Evolutionary conservation across 345 rosid genomes (phyloP).

Genomic region (Gossypium mustelinum): DNA sequence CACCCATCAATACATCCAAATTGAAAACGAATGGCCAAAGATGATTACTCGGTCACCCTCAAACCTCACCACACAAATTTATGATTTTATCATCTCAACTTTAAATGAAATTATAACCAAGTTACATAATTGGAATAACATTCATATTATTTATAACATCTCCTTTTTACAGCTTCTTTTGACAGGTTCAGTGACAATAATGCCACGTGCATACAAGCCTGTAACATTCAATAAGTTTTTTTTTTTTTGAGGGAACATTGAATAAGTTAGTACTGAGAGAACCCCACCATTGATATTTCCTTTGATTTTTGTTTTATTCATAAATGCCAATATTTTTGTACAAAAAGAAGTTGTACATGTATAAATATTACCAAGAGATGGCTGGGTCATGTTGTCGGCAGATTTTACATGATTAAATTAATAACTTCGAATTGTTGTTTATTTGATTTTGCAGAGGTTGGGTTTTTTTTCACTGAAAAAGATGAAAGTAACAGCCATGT

Average conservation of each 20-base stretch:
- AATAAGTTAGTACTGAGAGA: not conserved
- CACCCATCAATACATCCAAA: constrained; percentile 16
- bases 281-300: not conserved
- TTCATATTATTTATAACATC: not conserved
- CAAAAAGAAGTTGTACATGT: not conserved
- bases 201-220: not conserved
- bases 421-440: not conserved
- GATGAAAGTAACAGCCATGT: not conserved
- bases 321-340: not conserved
- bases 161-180: not conserved
- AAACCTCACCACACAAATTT: not conserved
- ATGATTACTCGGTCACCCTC: not conserved
- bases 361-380: no score
- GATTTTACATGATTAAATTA: not conserved
- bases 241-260: no score
- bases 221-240: not conserved
- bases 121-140: no score
- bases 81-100: no score
- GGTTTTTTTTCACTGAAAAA: not conserved
- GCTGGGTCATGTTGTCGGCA: no score
- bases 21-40: constrained; percentile 7
- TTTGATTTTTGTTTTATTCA: not conserved
- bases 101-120: no score
- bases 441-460: not conserved
- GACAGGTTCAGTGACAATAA: not conserved